Evolutionary conservation across 2,329 filamentous ascomycete genomes (phyloP).

Genomic region (Acephala macrosclerotiorum): DNA sequence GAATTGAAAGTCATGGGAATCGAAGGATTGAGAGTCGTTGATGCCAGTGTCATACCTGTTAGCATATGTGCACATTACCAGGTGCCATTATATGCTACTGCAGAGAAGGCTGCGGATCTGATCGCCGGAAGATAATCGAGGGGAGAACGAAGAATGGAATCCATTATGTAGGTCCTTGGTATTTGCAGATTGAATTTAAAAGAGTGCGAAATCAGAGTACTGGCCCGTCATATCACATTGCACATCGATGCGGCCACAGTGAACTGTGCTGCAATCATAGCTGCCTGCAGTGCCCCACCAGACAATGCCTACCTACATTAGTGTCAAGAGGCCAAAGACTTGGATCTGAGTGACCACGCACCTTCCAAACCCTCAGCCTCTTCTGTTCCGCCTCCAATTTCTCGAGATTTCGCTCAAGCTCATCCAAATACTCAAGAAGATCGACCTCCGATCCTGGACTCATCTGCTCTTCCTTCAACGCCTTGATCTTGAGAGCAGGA

Average conservation of each 20-base stretch:
- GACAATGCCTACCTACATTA: background rate
- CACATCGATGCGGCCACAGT: background rate
- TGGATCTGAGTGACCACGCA: no score
- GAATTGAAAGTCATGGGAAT: constrained; percentile 1
- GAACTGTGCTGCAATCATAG: background rate
- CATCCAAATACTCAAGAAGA: background rate
- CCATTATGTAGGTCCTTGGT: no score
- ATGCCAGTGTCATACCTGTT: background rate
- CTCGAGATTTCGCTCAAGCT: background rate
- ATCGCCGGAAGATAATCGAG: background rate
- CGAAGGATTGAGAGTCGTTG: constrained; percentile 2
- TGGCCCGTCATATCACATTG: background rate
- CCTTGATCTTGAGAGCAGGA: no score
- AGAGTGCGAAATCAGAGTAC: no score
- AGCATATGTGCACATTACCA: background rate
- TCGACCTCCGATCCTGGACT: no score
- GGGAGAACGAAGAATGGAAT: background rate
- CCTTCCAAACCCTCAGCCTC: background rate
- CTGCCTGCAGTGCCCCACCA: background rate
- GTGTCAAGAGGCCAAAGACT: background rate
- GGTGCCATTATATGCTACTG: background rate
- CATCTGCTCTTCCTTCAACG: no score
- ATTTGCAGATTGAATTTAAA: no score
- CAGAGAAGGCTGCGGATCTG: constrained; percentile 1
- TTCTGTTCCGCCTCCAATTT: background rate